Conservation (phyloP, 2,329 filamentous ascomycete species). For the Graphiopsis chlorocephala region DNA sequence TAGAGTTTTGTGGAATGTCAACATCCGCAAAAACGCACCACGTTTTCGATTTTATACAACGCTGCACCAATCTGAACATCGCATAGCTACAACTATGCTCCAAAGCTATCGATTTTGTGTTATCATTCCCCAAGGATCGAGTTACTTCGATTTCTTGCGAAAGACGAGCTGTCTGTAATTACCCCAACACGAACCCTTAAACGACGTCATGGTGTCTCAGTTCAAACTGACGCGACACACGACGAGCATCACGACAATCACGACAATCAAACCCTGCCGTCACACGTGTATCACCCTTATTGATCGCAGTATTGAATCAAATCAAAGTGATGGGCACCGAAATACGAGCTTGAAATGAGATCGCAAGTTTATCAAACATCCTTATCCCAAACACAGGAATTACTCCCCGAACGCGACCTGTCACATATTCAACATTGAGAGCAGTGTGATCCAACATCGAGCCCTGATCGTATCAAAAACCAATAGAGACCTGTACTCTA, state of each 20-base stretch:
- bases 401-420: neutral
- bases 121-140: neutral
- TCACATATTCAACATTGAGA: neutral
- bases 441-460: neutral
- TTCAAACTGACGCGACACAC: neutral
- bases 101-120: neutral
- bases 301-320: neutral
- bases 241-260: neutral
- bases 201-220: neutral
- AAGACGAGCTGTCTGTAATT: neutral
- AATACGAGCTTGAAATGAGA: neutral
- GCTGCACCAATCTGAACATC: neutral
- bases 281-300: neutral
- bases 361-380: neutral
- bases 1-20: no score
- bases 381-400: neutral
- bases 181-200: neutral
- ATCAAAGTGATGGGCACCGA: neutral
- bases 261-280: neutral
- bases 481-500: neutral
- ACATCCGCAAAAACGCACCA: neutral
- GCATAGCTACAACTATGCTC: neutral
- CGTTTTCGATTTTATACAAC: neutral
- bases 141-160: neutral
- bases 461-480: neutral